Base-by-base conservation (phyloP, 345 rosid species). In the Hypericum perforatum region DNA sequence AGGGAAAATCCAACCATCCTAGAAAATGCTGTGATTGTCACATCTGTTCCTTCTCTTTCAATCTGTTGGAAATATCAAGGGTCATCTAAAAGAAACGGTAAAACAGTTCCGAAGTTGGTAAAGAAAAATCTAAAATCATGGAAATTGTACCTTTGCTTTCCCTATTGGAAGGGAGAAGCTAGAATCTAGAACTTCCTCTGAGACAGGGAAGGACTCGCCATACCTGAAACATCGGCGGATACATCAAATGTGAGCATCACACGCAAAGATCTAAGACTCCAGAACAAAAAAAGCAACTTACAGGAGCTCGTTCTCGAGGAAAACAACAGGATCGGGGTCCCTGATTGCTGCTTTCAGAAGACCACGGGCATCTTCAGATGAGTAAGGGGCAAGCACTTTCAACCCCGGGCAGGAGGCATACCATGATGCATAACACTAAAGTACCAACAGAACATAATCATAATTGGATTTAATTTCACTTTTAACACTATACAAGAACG, bases 291-390 rank as follows among this genome's bases (percentile, higher is more conserved):
- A 32, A 54, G 53, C 69, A 52, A 76, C 95, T 71, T 70, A 88
- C 98, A 88, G 64, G 61, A 88, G 58, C 73, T 88, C 98, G 68
- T 92, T 92, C 76, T 92, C 97, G 48, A 85, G 95, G 82, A 92
- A 80, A 64, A 85, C 85, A 63, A 92, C 91, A 44, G 96, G 96
- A 68, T 81, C 96, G 42, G 98, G 95, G 66, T 91, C 98, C 69
- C 96, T 81, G 59, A 88, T 88, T 44, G 96, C 98, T 51, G 96
- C 94, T 76, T 91, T 91, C 51, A 91, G 68, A 54, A 85, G 83
- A 40, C 96, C 96, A 29, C 91, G 88, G 46, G 94, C 82, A 76
- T 91, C 98, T 75, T 91, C 98, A 8, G 95, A 81, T 53, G 79
- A 82, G 61, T 85, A 91, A 16, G 95, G 96, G 58, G 78, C 14